These are phyloP conservation scores for Amphibolis antarctica DNA, from an alignment of 106 monocot species.

Conservation along the genomic window DNA sequence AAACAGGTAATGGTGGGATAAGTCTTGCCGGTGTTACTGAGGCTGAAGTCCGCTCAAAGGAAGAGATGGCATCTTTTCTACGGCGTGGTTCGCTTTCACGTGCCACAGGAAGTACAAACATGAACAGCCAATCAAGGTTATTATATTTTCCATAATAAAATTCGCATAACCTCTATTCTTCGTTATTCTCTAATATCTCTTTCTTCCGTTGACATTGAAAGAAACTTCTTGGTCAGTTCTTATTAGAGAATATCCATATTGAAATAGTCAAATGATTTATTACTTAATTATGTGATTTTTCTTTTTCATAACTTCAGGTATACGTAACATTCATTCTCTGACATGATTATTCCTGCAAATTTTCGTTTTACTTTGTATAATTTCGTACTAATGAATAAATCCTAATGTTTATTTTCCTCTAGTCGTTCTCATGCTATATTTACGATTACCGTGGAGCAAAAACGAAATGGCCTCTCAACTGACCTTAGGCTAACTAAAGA, in stretches of 20 bases:
- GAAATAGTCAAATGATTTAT: no score
- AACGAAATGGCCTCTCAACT: slow-evolving; percentile 20
- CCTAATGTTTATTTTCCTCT: slow-evolving; percentile 1
- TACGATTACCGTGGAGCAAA: slow-evolving; percentile 88
- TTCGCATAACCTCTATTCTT: background rate
- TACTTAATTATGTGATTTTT: no score
- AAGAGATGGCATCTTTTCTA: slow-evolving; percentile 84
- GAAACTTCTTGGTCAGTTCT: no score
- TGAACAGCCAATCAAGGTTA: slow-evolving; percentile 99
- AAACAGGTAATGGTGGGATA: slow-evolving; percentile 87
- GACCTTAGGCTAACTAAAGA: slow-evolving; percentile 12
- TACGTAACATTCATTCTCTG: background rate
- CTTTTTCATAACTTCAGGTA: no score
- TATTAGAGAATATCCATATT: no score
- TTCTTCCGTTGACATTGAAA: no score
- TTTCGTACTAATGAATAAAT: background rate
- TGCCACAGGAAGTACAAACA: slow-evolving; percentile 94
- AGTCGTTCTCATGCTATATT: slow-evolving; percentile 99
- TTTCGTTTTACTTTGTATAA: background rate
- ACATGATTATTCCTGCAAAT: background rate
- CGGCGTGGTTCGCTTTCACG: slow-evolving; percentile 70
- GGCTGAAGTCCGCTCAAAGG: slow-evolving; percentile 71
- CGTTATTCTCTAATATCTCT: background rate
- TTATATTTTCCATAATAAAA: background rate
- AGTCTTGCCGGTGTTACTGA: slow-evolving; percentile 85